phyloP scores from a whole-genome alignment of 2,329 filamentous ascomycete genomes.

The Sporothrix globosa region DNA sequence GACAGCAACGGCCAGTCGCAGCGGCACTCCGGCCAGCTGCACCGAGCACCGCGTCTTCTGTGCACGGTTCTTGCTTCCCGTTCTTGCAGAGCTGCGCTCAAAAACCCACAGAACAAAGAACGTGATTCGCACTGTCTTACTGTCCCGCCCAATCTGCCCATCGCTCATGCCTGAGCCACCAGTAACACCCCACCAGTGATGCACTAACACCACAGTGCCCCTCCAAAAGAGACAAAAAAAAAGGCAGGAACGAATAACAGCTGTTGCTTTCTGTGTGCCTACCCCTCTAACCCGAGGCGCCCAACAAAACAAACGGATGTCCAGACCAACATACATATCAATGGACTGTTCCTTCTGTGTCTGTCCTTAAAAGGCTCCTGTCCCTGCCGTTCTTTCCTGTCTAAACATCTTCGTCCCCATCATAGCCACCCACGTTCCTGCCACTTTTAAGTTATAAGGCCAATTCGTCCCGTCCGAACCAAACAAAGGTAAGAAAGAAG shows the following conservation, averaged over 20 bases:
- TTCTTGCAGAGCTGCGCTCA: background rate
- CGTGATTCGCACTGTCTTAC: slow-evolving; percentile 18
- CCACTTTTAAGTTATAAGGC: background rate
- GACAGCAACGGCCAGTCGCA: background rate
- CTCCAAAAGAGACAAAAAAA: slow-evolving; percentile 23
- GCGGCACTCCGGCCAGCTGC: slow-evolving; percentile 17
- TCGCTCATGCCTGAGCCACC: slow-evolving; percentile 17
- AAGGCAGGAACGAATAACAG: slow-evolving; percentile 15
- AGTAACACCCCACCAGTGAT: slow-evolving; percentile 29
- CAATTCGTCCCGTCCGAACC: slow-evolving; percentile 17
- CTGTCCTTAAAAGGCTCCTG: slow-evolving; percentile 25
- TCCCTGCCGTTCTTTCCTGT: slow-evolving; percentile 24
- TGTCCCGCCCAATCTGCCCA: slow-evolving; percentile 23
- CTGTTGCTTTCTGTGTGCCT: background rate
- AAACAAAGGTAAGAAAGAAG: slow-evolving; percentile 26
- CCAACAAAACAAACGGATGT: slow-evolving; percentile 23
- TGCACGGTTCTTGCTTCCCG: background rate
- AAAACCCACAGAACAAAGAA: background rate
- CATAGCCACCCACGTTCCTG: slow-evolving; percentile 20
- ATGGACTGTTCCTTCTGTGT: slow-evolving; percentile 19
- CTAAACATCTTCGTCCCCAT: slow-evolving; percentile 11
- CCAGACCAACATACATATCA: slow-evolving; percentile 11
- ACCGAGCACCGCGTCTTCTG: background rate
- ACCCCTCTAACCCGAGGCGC: slow-evolving; percentile 25
- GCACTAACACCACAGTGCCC: slow-evolving; percentile 33